Conservation (phyloP, 768 basidiomycete species). For the Termitomyces sp. region DNA sequence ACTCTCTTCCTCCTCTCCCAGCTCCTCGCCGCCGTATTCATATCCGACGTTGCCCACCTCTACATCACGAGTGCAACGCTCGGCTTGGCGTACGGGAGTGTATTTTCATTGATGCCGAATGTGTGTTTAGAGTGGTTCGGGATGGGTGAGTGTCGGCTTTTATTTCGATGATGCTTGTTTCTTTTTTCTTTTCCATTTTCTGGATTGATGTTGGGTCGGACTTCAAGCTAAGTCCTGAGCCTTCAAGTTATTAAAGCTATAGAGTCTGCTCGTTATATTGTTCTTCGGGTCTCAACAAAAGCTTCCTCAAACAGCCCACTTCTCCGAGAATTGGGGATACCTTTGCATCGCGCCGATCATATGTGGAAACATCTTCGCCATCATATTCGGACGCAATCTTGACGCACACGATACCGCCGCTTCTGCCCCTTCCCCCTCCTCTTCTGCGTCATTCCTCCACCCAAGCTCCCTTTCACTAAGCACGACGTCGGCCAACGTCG, state of each 20-base stretch:
- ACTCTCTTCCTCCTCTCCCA: conserved; percentile 70
- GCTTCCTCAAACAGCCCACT: conserved; percentile 40
- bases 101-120: conserved; percentile 70
- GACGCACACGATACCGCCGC: conserved; percentile 51
- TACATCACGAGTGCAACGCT: conserved; percentile 55
- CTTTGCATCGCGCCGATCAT: conserved; percentile 68
- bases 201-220: too few relatives aligned
- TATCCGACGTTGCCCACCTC: conserved; percentile 52
- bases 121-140: conserved; percentile 88
- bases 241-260: too few relatives aligned
- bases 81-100: conserved; percentile 66
- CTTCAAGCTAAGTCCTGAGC: too few relatives aligned
- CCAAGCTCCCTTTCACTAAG: too few relatives aligned
- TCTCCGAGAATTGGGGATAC: conserved; percentile 86
- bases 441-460: too few relatives aligned
- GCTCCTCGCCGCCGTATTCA: conserved; percentile 47
- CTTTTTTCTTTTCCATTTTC: background rate
- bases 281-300: too few relatives aligned
- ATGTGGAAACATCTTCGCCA: conserved; percentile 79
- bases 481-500: conserved; percentile 15
- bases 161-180: background rate
- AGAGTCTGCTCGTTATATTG: too few relatives aligned
- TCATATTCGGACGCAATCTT: conserved; percentile 75
- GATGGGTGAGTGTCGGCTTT: conserved; percentile 46
- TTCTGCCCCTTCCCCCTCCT: background rate